A percentile compares a stretch with the other conserved stretches of the same genome.
These are phyloP conservation scores for Colletotrichum destructivum DNA, from an alignment of 2,329 filamentous ascomycete species.

Conservation along the genomic window DNA sequence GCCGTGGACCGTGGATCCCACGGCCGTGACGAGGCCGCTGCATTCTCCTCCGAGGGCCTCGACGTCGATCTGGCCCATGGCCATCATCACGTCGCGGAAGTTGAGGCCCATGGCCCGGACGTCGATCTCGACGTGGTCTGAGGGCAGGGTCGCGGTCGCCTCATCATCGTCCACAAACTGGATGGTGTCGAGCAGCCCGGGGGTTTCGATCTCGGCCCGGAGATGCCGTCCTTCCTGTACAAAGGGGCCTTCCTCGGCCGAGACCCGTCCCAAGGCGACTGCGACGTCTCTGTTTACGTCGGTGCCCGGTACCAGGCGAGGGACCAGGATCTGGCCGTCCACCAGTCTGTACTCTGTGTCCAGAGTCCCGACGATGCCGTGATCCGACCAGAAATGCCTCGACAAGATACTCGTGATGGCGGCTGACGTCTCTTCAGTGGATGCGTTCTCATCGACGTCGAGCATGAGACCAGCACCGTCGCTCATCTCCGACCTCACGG, in stretches of 20 bases:
- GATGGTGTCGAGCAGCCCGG: constrained; percentile 8
- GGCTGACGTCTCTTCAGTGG: not conserved
- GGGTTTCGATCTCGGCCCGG: constrained; percentile 4
- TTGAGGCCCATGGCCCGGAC: constrained; percentile 46
- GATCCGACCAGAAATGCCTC: not conserved
- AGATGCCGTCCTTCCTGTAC: not conserved
- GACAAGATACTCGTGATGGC: not conserved
- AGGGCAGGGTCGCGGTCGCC: not conserved
- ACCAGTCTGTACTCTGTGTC: constrained; percentile 1
- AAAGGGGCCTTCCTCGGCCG: constrained; percentile 21
- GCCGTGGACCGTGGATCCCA: constrained; percentile 48
- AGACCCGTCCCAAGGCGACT: not conserved
- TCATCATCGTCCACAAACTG: not conserved
- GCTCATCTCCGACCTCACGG: constrained; percentile 3
- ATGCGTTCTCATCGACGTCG: not conserved
- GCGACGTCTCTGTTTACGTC: constrained; percentile 12
- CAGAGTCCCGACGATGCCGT: not conserved
- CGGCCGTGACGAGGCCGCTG: constrained; percentile 50
- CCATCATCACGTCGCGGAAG: constrained; percentile 47
- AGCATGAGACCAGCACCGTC: not conserved
- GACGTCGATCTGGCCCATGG: constrained; percentile 44
- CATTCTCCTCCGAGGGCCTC: constrained; percentile 49
- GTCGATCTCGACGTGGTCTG: constrained; percentile 47
- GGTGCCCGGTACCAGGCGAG: not conserved
- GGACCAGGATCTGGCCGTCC: constrained; percentile 1